A percentile compares a stretch with the other conserved stretches of the same genome.
These are phyloP conservation scores for Phytophthora hybrid DNA, from an alignment of 352 stramenopile genomes.

Conservation along the genomic window DNA sequence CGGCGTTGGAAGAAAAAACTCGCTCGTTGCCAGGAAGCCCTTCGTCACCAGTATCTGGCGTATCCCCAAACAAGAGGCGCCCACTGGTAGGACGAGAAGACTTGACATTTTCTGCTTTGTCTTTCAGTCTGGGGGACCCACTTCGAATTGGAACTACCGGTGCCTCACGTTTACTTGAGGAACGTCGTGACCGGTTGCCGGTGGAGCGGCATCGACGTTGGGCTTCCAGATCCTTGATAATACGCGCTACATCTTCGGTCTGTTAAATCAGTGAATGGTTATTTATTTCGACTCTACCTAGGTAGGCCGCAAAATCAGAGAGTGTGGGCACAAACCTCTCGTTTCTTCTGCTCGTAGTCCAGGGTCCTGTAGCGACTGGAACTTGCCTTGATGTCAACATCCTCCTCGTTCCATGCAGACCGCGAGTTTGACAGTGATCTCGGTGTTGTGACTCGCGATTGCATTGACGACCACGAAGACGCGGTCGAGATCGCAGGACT, in stretches of 20 bases:
- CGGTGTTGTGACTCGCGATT: slow-evolving; percentile 23
- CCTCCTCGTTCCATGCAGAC: slow-evolving; percentile 24
- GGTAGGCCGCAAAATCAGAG: not conserved
- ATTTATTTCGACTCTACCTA: not conserved
- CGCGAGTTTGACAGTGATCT: slow-evolving; percentile 13
- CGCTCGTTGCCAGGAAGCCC: slow-evolving; percentile 1
- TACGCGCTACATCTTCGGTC: slow-evolving; percentile 53
- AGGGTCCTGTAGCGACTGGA: slow-evolving; percentile 51
- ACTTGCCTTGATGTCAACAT: slow-evolving; percentile 14
- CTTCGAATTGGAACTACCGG: slow-evolving; percentile 17
- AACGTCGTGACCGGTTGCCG: slow-evolving; percentile 2
- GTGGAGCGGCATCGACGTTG: slow-evolving; percentile 22
- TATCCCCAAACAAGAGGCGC: slow-evolving; percentile 13
- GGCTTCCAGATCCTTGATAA: slow-evolving; percentile 53
- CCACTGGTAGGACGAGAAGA: slow-evolving; percentile 1
- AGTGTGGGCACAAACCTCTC: slow-evolving; percentile 34
- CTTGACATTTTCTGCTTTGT: slow-evolving; percentile 4
- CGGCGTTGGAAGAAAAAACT: not conserved
- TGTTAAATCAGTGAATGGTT: slow-evolving; percentile 14
- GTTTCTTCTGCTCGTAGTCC: slow-evolving; percentile 45
- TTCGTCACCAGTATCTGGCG: slow-evolving; percentile 20
- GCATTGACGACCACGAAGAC: slow-evolving; percentile 23
- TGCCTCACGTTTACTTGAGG: slow-evolving; percentile 18
- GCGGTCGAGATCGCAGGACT: slow-evolving; percentile 16
- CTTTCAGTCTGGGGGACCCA: slow-evolving; percentile 9